phyloP scores from a whole-genome alignment of 495 filamentous ascomycete genomes.

The Evansstolkia leycettana region DNA sequence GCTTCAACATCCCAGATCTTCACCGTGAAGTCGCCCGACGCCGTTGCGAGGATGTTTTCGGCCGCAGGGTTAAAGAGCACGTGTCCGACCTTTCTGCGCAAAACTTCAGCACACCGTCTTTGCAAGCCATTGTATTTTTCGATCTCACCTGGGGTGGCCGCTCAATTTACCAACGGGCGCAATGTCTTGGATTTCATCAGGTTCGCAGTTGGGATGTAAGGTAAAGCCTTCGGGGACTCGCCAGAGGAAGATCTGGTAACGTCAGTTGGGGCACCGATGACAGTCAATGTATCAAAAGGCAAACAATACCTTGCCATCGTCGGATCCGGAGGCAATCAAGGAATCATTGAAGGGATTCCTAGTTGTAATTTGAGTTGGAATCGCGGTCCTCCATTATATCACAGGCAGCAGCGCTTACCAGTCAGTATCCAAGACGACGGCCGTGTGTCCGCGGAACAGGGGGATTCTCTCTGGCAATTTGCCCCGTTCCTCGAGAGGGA shows the following conservation, averaged over 20 bases:
- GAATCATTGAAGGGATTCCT: constrained; percentile 95
- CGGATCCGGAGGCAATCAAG: constrained; percentile 83
- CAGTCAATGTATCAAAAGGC: too few relatives aligned
- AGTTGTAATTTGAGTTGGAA: constrained; percentile 15
- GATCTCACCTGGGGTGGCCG: constrained; percentile 44
- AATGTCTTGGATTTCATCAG: constrained; percentile 63
- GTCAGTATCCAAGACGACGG: constrained; percentile 92
- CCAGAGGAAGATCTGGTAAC: constrained; percentile 71
- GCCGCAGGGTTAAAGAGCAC: constrained; percentile 96
- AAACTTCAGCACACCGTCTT: constrained; percentile 8
- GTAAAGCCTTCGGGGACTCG: constrained; percentile 83
- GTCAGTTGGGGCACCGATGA: constrained; percentile 8
- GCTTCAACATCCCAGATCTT: constrained; percentile 92
- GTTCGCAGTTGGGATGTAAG: constrained; percentile 65
- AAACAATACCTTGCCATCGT: constrained; percentile 70
- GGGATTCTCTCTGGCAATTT: constrained; percentile 87
- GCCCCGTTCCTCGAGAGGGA: constrained; percentile 79
- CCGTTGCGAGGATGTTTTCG: constrained; percentile 88
- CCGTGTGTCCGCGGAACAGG: constrained; percentile 90
- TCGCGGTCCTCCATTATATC: not conserved
- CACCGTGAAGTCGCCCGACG: constrained; percentile 88
- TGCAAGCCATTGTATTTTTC: not conserved
- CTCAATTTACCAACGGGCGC: constrained; percentile 65
- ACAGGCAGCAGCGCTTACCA: constrained; percentile 47
- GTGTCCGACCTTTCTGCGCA: constrained; percentile 78